Evolutionary conservation across 306 rosid species (phyloP).

Genomic region (Cotoneaster glaucophyllus): DNA sequence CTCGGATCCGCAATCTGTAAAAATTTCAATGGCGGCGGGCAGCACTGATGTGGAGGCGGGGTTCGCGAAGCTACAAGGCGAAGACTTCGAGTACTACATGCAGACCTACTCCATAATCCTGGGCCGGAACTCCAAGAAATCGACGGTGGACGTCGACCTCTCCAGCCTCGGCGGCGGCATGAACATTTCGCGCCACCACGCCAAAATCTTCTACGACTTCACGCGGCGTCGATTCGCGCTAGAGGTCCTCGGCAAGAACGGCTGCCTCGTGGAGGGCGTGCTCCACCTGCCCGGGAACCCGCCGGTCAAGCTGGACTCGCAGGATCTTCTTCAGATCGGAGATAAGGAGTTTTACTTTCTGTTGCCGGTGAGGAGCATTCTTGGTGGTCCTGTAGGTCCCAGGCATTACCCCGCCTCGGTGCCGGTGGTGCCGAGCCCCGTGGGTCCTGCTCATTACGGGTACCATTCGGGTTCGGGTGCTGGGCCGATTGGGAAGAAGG

Average conservation of each 20-base stretch:
- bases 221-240: constrained; percentile 95
- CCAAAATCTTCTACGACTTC: constrained; percentile 94
- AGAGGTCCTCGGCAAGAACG: constrained; percentile 90
- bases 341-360: constrained; percentile 92
- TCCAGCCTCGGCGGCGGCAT: constrained; percentile 98
- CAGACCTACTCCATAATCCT: constrained; percentile 95
- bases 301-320: constrained; percentile 92
- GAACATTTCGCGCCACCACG: constrained; percentile 99
- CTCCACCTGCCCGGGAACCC: constrained; percentile 92
- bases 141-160: constrained; percentile 92
- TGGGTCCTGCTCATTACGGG: constrained; percentile 39
- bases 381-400: constrained; percentile 47
- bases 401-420: constrained; percentile 38
- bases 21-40: constrained; percentile 27
- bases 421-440: constrained; percentile 7
- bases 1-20: not conserved
- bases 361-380: constrained; percentile 69
- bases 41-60: constrained; percentile 93
- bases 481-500: constrained; percentile 52
- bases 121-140: constrained; percentile 95
- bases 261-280: constrained; percentile 93
- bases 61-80: constrained; percentile 95
- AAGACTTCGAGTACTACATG: constrained; percentile 98
- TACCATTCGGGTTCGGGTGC: constrained; percentile 37
- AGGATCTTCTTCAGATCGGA: constrained; percentile 93